Conservation (phyloP, 371 early-diverging fungal species). For the Circinella umbellata region DNA sequence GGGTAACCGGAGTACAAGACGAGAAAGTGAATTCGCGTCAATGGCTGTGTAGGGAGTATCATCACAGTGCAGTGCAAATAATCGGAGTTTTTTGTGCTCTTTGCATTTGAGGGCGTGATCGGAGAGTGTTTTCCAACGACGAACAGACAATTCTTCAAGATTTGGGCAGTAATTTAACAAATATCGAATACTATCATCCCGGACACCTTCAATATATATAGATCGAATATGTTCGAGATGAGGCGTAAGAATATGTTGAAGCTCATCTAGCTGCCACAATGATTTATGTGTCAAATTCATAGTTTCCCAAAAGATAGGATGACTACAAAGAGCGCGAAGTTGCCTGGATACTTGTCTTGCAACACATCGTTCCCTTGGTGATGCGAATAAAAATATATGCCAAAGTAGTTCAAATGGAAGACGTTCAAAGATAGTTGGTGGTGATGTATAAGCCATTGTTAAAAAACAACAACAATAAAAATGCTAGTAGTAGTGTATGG, state of each 20-base stretch:
- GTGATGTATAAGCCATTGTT: neutral
- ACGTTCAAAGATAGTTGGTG: neutral
- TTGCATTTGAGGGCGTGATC: conserved; percentile 31
- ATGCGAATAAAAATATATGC: conserved; percentile 13
- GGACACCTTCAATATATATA: conserved; percentile 32
- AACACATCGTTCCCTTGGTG: conserved; percentile 10
- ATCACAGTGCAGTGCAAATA: conserved; percentile 21
- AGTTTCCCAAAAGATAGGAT: conserved; percentile 17
- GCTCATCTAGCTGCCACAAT: conserved; percentile 28
- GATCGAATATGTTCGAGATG: conserved; percentile 31
- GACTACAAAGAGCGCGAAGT: conserved; percentile 5
- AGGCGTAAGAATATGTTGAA: conserved; percentile 25
- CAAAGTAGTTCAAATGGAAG: conserved; percentile 20
- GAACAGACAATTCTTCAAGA: conserved; percentile 28
- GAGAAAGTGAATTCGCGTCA: conserved; percentile 31
- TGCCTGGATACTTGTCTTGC: conserved; percentile 11
- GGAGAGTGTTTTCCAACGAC: conserved; percentile 41
- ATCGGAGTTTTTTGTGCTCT: conserved; percentile 19
- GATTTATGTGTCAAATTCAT: conserved; percentile 1
- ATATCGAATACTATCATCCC: conserved; percentile 35
- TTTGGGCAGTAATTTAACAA: conserved; percentile 31
- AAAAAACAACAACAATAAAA: conserved; percentile 6
- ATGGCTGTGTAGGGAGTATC: conserved; percentile 32
- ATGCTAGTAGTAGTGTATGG: neutral
- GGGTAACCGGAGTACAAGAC: conserved; percentile 30